Conservation (phyloP, 768 basidiomycete genomes). For the Lentinus tigrinus region DNA sequence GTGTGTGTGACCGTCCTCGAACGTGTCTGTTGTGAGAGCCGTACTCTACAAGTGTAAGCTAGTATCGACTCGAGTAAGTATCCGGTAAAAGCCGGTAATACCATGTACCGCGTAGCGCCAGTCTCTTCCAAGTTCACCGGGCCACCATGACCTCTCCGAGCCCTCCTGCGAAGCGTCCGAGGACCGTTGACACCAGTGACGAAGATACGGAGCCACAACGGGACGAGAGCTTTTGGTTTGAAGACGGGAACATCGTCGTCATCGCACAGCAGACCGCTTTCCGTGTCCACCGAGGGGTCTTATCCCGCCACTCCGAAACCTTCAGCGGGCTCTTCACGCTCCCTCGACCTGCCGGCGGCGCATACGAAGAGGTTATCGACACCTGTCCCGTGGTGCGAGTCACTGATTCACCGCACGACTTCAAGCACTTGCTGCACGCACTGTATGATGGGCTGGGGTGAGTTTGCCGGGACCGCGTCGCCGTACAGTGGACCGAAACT, state of each 20-base stretch:
- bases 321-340: neutral
- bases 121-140: no score
- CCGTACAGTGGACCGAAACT: neutral
- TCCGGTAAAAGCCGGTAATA: no score
- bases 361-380: neutral
- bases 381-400: neutral
- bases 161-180: no score
- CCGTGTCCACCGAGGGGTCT: constrained; percentile 3
- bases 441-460: constrained; percentile 6
- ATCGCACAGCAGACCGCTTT: constrained; percentile 33
- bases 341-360: neutral
- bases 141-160: no score
- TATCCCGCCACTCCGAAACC: neutral
- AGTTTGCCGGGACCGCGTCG: neutral
- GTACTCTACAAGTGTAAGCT: no score
- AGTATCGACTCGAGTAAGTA: no score
- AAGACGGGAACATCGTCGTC: constrained; percentile 68
- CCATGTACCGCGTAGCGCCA: no score
- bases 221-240: constrained; percentile 46
- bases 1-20: neutral
- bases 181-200: no score
- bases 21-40: neutral
- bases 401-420: neutral
- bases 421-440: constrained; percentile 1
- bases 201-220: neutral